A percentile compares a stretch with the other conserved stretches of the same genome.
Evolutionary conservation across 768 basidiomycete species (phyloP).

Genomic region (Tulasnella sp.): DNA sequence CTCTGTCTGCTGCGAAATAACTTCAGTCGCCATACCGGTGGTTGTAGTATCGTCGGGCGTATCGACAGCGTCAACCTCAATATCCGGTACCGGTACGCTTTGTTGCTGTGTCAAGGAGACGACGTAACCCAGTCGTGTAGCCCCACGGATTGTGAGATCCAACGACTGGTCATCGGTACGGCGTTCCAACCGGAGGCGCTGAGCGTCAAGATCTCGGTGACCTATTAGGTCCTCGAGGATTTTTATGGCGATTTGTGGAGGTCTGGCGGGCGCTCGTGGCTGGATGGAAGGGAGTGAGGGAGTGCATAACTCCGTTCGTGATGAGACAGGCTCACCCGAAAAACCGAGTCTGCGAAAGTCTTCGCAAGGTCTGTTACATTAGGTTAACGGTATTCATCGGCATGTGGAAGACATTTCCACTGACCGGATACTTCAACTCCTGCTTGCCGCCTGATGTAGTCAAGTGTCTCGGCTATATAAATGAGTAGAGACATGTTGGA

Average conservation of each 20-base stretch:
- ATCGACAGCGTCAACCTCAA: background rate
- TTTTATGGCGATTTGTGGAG: background rate
- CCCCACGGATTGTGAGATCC: background rate
- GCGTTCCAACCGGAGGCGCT: background rate
- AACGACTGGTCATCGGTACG: background rate
- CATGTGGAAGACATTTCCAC: background rate
- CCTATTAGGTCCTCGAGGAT: background rate
- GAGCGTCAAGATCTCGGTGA: slow-evolving; percentile 10
- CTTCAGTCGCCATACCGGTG: background rate
- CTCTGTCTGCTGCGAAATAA: background rate
- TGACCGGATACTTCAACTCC: slow-evolving; percentile 10
- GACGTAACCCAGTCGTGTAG: background rate
- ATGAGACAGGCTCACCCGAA: background rate
- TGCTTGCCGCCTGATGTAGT: background rate
- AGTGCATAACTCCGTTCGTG: background rate
- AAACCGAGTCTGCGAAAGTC: background rate
- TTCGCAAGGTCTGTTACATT: background rate
- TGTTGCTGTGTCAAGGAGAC: slow-evolving; percentile 5
- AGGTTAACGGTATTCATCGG: background rate
- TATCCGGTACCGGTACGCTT: background rate
- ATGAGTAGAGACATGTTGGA: slow-evolving; percentile 20
- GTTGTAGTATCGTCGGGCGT: background rate
- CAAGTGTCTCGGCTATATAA: slow-evolving; percentile 5
- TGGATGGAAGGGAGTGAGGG: background rate
- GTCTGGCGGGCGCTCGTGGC: background rate